These are phyloP conservation scores for Phytophthora aleatoria DNA, from an alignment of 352 stramenopile species.

Conservation along the genomic window DNA sequence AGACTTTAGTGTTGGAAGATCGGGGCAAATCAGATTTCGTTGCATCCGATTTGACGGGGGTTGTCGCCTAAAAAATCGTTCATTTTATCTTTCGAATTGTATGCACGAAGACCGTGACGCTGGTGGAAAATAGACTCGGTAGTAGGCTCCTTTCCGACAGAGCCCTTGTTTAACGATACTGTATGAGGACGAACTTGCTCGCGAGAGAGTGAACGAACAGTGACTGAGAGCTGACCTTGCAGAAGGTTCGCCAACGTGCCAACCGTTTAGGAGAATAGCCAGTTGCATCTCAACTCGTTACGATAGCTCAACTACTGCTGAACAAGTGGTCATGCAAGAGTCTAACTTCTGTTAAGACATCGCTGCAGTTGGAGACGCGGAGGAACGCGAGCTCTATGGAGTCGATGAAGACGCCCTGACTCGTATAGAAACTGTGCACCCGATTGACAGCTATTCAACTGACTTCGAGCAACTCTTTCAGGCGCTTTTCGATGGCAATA, in stretches of 20 bases:
- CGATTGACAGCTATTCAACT: constrained; percentile 55
- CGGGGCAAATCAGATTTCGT: neutral
- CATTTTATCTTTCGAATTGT: neutral
- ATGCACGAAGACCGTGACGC: neutral
- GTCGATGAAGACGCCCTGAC: constrained; percentile 44
- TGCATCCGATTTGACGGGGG: constrained; percentile 2
- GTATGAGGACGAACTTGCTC: too few species aligned
- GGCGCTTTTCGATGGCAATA: constrained; percentile 44
- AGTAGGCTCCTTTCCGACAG: too few species aligned
- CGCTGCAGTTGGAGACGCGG: constrained; percentile 34
- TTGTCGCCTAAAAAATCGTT: neutral
- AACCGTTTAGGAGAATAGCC: too few species aligned
- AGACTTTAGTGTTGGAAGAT: neutral
- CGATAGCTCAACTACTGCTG: constrained; percentile 20
- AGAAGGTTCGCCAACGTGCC: too few species aligned
- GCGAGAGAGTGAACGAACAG: too few species aligned
- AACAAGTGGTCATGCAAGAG: constrained; percentile 15
- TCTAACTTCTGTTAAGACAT: constrained; percentile 40
- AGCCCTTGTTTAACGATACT: too few species aligned
- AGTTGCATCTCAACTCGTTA: constrained; percentile 11
- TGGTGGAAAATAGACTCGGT: too few species aligned
- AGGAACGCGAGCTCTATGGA: constrained; percentile 59
- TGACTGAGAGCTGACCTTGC: too few species aligned
- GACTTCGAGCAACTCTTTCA: constrained; percentile 69
- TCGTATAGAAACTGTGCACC: constrained; percentile 44